Conservation (phyloP, 176 grass and related monocot species). For the Oryza punctata region DNA sequence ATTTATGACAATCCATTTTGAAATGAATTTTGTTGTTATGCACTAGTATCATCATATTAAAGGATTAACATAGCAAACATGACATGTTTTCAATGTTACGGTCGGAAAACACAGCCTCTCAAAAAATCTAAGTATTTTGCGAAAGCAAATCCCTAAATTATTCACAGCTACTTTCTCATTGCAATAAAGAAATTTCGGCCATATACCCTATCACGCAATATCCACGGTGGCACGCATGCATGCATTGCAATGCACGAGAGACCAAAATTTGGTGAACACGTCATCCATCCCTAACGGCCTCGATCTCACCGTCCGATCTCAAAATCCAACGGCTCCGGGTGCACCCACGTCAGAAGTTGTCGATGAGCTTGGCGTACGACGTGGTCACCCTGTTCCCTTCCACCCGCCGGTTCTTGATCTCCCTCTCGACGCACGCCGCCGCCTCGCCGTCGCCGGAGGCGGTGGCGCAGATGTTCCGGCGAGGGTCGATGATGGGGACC, state of each 20-base stretch:
- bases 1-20: too few species aligned
- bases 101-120: too few species aligned
- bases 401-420: constrained; percentile 35
- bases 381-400: constrained; percentile 54
- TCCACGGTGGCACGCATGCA: background rate
- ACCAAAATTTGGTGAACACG: background rate
- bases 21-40: too few species aligned
- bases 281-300: background rate
- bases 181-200: background rate
- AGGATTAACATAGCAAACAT: too few species aligned
- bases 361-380: constrained; percentile 57
- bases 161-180: background rate
- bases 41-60: background rate
- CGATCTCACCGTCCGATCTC: background rate
- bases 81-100: too few species aligned
- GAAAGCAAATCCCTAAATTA: too few species aligned
- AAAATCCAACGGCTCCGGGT: background rate
- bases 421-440: constrained; percentile 39
- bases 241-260: background rate
- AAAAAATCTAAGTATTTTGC: too few species aligned
- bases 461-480: constrained; percentile 35
- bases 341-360: constrained; percentile 19
- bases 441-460: too few species aligned
- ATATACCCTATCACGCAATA: background rate
- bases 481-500: constrained; percentile 32